Evolutionary conservation across 306 rosid species (phyloP).

Genomic region (Begonia peltatifolia): DNA sequence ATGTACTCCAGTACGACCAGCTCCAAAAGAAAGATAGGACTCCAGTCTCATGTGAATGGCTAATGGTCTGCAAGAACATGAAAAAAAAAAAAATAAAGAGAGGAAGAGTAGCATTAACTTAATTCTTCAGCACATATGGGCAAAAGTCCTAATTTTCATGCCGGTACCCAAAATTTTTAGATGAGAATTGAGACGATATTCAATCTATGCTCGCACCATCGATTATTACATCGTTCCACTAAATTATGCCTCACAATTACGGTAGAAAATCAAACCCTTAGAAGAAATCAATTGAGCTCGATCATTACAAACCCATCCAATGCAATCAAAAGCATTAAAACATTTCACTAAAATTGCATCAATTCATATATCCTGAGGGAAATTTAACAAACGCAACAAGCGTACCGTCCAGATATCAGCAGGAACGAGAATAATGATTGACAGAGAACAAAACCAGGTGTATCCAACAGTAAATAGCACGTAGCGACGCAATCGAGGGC

Average conservation of each 20-base stretch:
- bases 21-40: slow-evolving; percentile 96
- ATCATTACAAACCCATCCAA: not conserved
- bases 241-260: too few relatives aligned
- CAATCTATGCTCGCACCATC: too few relatives aligned
- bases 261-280: not conserved
- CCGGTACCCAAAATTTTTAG: too few relatives aligned
- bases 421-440: slow-evolving; percentile 94
- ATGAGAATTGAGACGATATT: too few relatives aligned
- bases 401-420: slow-evolving; percentile 96
- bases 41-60: slow-evolving; percentile 37
- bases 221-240: too few relatives aligned
- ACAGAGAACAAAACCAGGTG: slow-evolving; percentile 86
- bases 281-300: not conserved
- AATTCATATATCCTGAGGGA: not conserved
- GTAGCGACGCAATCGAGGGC: slow-evolving; percentile 78
- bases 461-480: slow-evolving; percentile 86
- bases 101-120: slow-evolving; percentile 6
- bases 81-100: not conserved
- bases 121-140: not conserved
- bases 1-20: slow-evolving; percentile 97
- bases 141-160: too few relatives aligned
- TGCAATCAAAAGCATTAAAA: not conserved
- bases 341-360: not conserved
- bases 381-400: not conserved
- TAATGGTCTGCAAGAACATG: slow-evolving; percentile 40